Evolutionary conservation across 2,329 filamentous ascomycete species (phyloP).

Genomic region (Plenodomus lindquistii): DNA sequence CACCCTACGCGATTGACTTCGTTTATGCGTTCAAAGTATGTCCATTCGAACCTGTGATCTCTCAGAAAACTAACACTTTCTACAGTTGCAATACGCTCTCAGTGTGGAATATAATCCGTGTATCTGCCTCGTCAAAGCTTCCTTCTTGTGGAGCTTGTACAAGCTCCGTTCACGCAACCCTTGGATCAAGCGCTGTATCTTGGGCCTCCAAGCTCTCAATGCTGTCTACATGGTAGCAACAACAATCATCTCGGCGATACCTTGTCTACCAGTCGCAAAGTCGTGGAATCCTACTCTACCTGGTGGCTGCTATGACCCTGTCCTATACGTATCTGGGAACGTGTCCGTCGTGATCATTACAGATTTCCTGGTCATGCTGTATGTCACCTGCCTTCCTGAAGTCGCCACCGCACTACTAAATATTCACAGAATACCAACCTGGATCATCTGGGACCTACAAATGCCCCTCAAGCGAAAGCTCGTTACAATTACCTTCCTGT

Average conservation of each 20-base stretch:
- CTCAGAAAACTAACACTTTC: neutral
- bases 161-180: constrained; percentile 20
- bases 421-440: constrained; percentile 24
- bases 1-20: constrained; percentile 10
- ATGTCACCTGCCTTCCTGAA: neutral
- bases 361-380: constrained; percentile 17
- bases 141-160: constrained; percentile 26
- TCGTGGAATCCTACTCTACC: constrained; percentile 18
- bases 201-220: constrained; percentile 22
- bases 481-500: constrained; percentile 22
- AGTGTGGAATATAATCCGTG: constrained; percentile 23
- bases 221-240: constrained; percentile 14
- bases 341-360: constrained; percentile 22
- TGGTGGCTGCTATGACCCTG: constrained; percentile 16
- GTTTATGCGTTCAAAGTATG: constrained; percentile 11
- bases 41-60: neutral
- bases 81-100: constrained; percentile 19
- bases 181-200: constrained; percentile 17
- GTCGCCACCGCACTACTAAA: too few species aligned
- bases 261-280: constrained; percentile 18
- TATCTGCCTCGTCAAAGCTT: constrained; percentile 22
- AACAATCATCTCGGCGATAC: constrained; percentile 12
- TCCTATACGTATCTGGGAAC: constrained; percentile 12
- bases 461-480: constrained; percentile 21
- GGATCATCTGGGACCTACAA: constrained; percentile 29